A percentile compares a stretch with the other conserved stretches of the same genome.
Evolutionary conservation across 1,284 basidiomycete species (phyloP).

Genomic region (Puccinia polysora): DNA sequence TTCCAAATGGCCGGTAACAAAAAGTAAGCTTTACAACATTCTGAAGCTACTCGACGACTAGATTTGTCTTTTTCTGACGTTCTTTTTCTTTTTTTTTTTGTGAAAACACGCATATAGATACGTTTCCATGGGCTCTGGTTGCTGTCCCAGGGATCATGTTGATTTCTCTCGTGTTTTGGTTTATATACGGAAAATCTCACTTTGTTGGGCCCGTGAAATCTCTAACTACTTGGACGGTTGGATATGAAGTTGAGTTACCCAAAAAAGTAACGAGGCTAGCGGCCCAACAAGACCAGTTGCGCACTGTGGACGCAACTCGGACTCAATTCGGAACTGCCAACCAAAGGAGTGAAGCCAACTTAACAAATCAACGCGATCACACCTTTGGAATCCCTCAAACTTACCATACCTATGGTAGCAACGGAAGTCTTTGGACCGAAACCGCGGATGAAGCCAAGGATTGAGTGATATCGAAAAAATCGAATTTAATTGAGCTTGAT

Average conservation of each 20-base stretch:
- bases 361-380: neutral
- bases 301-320: neutral
- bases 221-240: slow-evolving; percentile 32
- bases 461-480: too few relatives aligned
- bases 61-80: neutral
- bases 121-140: slow-evolving; percentile 16
- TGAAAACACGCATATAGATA: neutral
- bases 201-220: slow-evolving; percentile 41
- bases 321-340: neutral
- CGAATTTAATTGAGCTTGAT: too few relatives aligned
- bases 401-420: slow-evolving; percentile 17
- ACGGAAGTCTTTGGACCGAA: slow-evolving; percentile 30
- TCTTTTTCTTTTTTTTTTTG: neutral
- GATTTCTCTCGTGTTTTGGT: slow-evolving; percentile 12
- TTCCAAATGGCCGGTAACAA: neutral
- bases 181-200: slow-evolving; percentile 23
- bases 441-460: neutral
- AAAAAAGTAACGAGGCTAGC: neutral
- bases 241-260: slow-evolving; percentile 32
- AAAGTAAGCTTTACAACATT: slow-evolving; percentile 6
- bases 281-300: neutral
- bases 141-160: neutral
- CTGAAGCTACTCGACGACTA: neutral
- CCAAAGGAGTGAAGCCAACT: neutral
- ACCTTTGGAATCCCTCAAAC: slow-evolving; percentile 19